Conservation (phyloP, 257 asterid species). For the Penstemon davidsonii region DNA sequence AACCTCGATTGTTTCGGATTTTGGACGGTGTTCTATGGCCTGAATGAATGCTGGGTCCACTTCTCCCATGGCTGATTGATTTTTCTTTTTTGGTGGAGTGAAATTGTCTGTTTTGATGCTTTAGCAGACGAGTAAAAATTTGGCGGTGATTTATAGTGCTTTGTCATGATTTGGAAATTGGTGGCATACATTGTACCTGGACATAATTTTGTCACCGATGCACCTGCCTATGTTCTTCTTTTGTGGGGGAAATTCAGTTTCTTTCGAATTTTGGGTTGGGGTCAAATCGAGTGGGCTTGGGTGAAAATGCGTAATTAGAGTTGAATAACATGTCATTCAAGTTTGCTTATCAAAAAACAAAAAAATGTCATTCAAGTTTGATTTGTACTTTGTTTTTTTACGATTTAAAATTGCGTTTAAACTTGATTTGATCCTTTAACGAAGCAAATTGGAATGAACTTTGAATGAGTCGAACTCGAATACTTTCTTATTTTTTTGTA, state of each 20-base stretch:
- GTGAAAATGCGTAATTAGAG: no score
- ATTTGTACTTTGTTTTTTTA: no score
- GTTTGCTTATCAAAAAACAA: no score
- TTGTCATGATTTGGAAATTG: background rate
- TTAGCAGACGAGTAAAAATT: background rate
- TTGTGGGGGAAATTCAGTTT: background rate
- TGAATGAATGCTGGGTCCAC: constrained; percentile 56
- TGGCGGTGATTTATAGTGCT: background rate
- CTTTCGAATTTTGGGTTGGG: no score
- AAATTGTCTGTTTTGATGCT: constrained; percentile 1
- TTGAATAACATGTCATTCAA: no score
- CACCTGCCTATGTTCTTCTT: background rate
- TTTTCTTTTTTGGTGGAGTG: background rate
- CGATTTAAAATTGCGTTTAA: no score
- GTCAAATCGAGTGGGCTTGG: no score
- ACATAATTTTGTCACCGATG: constrained; percentile 5
- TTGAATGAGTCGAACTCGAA: no score
- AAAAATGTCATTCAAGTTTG: no score
- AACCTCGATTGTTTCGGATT: constrained; percentile 37
- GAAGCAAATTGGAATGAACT: no score
- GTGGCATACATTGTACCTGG: constrained; percentile 39
- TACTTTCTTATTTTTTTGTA: no score
- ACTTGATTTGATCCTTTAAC: no score
- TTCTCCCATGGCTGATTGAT: constrained; percentile 50
- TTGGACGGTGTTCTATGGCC: constrained; percentile 49